Evolutionary conservation across 768 basidiomycete species (phyloP).

Genomic region (Rhizopogon salebrosus): DNA sequence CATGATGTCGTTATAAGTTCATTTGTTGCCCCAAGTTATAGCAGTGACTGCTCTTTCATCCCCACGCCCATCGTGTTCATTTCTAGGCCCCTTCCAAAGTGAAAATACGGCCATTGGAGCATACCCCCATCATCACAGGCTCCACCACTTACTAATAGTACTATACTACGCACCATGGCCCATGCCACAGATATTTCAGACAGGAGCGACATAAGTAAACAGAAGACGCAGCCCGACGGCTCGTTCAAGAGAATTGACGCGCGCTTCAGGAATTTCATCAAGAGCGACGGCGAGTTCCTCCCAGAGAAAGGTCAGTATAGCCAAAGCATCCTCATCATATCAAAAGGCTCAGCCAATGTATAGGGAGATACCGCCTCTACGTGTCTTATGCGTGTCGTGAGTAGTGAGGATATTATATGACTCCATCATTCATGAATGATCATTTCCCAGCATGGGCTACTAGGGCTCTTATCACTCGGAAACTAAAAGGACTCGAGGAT

Average conservation of each 20-base stretch:
- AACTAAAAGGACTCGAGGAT: conserved; percentile 88
- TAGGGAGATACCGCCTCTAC: conserved; percentile 89
- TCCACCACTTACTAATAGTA: too few species aligned
- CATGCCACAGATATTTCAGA: conserved; percentile 25
- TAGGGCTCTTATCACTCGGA: conserved; percentile 79
- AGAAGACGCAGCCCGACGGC: conserved; percentile 54
- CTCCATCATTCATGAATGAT: background rate
- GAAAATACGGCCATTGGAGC: too few species aligned
- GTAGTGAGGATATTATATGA: conserved; percentile 21
- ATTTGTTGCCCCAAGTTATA: too few species aligned
- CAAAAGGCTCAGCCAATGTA: background rate
- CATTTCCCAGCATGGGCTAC: conserved; percentile 79
- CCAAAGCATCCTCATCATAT: background rate
- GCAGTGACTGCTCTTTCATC: conserved; percentile 2
- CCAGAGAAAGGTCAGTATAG: conserved; percentile 67
- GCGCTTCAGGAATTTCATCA: conserved; percentile 52
- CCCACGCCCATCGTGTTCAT: background rate
- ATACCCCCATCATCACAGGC: too few species aligned
- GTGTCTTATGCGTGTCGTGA: conserved; percentile 83
- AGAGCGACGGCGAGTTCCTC: conserved; percentile 54
- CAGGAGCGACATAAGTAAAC: conserved; percentile 50
- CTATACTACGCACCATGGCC: conserved; percentile 26
- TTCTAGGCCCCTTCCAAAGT: too few species aligned
- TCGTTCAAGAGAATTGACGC: conserved; percentile 54
- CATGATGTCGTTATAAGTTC: too few species aligned